Evolutionary conservation across 768 basidiomycete species (phyloP).

Genomic region (Lactarius quietus): DNA sequence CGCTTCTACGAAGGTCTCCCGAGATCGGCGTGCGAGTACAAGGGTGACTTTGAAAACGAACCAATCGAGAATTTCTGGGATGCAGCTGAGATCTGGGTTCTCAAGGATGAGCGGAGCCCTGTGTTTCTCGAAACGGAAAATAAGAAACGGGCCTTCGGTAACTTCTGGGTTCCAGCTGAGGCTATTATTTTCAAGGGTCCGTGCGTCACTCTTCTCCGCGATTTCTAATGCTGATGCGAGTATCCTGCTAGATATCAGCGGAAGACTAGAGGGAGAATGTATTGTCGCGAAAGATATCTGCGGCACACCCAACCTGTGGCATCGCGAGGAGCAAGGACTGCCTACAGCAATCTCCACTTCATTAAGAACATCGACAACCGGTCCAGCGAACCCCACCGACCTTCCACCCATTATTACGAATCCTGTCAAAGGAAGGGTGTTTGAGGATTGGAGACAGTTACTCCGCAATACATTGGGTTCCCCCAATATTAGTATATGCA

Average conservation of each 20-base stretch:
- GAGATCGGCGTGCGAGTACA: neutral
- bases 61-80: neutral
- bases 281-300: conserved; percentile 1
- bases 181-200: conserved; percentile 19
- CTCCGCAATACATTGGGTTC: neutral
- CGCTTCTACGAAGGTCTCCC: conserved; percentile 13
- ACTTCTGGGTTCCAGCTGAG: conserved; percentile 4
- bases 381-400: neutral
- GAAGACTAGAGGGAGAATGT: conserved; percentile 13
- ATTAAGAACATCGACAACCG: neutral
- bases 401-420: neutral
- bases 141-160: conserved; percentile 8
- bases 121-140: conserved; percentile 11
- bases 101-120: conserved; percentile 6
- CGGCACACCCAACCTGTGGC: neutral
- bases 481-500: neutral
- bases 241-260: conserved; percentile 5
- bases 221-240: neutral
- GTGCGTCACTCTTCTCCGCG: neutral
- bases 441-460: conserved; percentile 9
- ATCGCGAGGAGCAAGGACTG: neutral
- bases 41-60: neutral
- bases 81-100: conserved; percentile 4
- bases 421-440: neutral
- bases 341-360: neutral